Conservation (phyloP, 73 alveolate genomes). For the Effrenium voratum region DNA sequence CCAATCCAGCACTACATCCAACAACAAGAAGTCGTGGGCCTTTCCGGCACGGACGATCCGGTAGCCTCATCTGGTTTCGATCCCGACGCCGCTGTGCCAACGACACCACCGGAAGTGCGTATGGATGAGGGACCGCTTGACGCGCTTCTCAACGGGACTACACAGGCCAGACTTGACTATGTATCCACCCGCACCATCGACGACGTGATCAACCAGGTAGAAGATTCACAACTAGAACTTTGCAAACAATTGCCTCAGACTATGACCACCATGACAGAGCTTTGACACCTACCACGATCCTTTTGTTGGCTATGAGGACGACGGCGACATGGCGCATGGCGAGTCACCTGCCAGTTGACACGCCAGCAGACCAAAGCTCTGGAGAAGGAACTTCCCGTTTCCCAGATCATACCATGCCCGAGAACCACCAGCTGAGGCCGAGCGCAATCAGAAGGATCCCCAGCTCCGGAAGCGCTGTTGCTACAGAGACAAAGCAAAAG, state of each 20-base stretch:
- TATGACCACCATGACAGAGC: background rate
- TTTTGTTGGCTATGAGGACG: background rate
- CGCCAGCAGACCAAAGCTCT: background rate
- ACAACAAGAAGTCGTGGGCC: too few species aligned
- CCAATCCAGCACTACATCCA: too few species aligned
- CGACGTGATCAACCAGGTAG: background rate
- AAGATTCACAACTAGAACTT: too few species aligned
- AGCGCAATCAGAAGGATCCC: background rate
- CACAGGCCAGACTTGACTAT: too few species aligned
- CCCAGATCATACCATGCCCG: background rate
- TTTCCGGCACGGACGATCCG: too few species aligned
- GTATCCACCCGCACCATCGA: background rate
- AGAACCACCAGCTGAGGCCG: background rate
- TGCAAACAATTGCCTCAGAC: background rate
- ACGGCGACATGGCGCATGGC: background rate
- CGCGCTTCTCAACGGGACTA: too few species aligned
- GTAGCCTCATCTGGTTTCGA: too few species aligned
- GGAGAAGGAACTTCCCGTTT: background rate
- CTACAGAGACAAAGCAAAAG: background rate
- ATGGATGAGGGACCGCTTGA: too few species aligned
- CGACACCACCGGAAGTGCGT: too few species aligned
- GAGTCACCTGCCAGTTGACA: background rate
- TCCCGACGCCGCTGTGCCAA: too few species aligned
- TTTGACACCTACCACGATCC: background rate
- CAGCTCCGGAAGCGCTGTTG: background rate